phyloP scores from a whole-genome alignment of 805 yeast species.

The Candida rishiriensis region DNA sequence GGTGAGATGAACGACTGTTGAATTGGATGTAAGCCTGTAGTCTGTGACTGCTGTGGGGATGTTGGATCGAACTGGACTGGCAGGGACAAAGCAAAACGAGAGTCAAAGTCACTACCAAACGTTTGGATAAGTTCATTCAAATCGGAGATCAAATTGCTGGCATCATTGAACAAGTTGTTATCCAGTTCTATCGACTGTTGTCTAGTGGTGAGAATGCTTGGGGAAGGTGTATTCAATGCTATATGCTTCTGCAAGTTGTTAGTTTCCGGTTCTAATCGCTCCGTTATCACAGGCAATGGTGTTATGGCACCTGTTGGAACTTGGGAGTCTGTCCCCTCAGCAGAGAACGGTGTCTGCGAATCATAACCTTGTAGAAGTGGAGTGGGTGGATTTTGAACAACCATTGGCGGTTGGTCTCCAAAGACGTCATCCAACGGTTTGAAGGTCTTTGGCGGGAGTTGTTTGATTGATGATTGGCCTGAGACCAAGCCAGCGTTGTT shows the following conservation, averaged over 20 bases:
- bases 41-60: neutral
- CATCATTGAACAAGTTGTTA: slow-evolving; percentile 30
- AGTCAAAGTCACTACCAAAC: slow-evolving; percentile 22
- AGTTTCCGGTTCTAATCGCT: slow-evolving; percentile 5
- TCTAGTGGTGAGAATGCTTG: slow-evolving; percentile 1
- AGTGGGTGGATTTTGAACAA: slow-evolving; percentile 22
- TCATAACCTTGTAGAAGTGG: neutral
- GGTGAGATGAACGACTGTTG: neutral
- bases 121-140: slow-evolving; percentile 31
- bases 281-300: neutral
- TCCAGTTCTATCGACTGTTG: slow-evolving; percentile 24
- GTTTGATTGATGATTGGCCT: neutral
- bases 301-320: neutral
- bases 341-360: neutral
- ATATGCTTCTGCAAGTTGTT: slow-evolving; percentile 8
- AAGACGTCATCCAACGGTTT: slow-evolving; percentile 11
- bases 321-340: neutral
- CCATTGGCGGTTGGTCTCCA: slow-evolving; percentile 13
- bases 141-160: slow-evolving; percentile 32
- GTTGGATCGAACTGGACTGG: neutral
- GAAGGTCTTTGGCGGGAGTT: neutral
- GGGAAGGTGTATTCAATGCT: slow-evolving; percentile 7
- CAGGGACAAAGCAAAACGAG: slow-evolving; percentile 5
- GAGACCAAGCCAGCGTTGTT: neutral
- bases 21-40: neutral